Percentiles rank a stretch among this genome's conserved stretches.
Evolutionary conservation across 179 eudicot genomes (phyloP).

Genomic region (Kewa caespitosa): DNA sequence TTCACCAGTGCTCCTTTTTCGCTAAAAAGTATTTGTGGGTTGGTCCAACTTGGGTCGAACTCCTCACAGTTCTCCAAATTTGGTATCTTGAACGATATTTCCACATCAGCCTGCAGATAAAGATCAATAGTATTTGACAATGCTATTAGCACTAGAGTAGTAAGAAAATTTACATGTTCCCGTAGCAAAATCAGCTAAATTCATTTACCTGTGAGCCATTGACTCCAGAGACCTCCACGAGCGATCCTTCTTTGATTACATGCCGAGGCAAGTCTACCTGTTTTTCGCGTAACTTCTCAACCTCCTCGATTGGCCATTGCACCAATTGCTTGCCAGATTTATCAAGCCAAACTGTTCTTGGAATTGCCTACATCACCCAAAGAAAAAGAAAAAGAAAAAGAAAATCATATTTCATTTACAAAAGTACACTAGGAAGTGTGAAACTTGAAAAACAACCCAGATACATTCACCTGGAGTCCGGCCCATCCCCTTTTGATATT

Average conservation of each 20-base stretch:
- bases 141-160: too few relatives aligned
- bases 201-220: slow-evolving; percentile 50
- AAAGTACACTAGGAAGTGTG: too few relatives aligned
- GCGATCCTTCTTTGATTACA: slow-evolving; percentile 40
- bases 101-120: slow-evolving; percentile 58
- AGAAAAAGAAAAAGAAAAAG: background rate
- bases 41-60: too few relatives aligned
- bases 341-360: slow-evolving; percentile 33
- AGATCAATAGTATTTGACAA: too few relatives aligned
- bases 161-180: too few relatives aligned
- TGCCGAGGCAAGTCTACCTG: slow-evolving; percentile 18
- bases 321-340: slow-evolving; percentile 28
- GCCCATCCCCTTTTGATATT: slow-evolving; percentile 52
- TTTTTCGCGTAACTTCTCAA: slow-evolving; percentile 43
- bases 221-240: slow-evolving; percentile 37
- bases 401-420: background rate
- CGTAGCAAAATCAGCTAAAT: background rate
- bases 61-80: too few relatives aligned
- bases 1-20: slow-evolving; percentile 44
- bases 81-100: background rate
- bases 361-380: slow-evolving; percentile 24
- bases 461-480: slow-evolving; percentile 44
- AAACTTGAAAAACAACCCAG: too few relatives aligned
- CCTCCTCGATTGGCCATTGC: slow-evolving; percentile 57
- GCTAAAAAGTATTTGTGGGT: slow-evolving; percentile 43